These are phyloP conservation scores for Globisporangium nunn DNA, from an alignment of 352 stramenopile genomes.

Conservation along the genomic window DNA sequence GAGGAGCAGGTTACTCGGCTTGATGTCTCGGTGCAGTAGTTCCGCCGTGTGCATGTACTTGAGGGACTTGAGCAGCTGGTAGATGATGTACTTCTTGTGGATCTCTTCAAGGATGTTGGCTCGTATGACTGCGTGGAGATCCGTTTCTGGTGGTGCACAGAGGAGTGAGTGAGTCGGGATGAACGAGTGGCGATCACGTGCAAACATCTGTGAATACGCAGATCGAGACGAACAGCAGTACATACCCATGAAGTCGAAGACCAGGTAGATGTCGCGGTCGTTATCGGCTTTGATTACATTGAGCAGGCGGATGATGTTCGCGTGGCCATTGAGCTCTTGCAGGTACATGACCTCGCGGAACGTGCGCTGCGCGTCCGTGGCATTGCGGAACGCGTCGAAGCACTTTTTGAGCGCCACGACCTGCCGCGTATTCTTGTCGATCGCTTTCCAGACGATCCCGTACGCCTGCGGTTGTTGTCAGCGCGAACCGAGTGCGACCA, in stretches of 20 bases:
- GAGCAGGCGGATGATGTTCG: constrained; percentile 92
- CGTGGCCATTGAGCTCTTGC: constrained; percentile 87
- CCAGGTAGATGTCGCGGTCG: constrained; percentile 94
- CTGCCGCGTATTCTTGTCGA: constrained; percentile 87
- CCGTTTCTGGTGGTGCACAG: constrained; percentile 72
- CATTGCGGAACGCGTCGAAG: constrained; percentile 95
- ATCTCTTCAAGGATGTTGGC: constrained; percentile 94
- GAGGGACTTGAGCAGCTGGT: constrained; percentile 94
- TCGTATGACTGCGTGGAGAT: constrained; percentile 94
- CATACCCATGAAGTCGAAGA: constrained; percentile 94
- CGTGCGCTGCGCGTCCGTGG: constrained; percentile 92
- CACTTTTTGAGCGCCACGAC: constrained; percentile 95
- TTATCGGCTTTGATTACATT: constrained; percentile 95
- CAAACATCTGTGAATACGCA: not conserved
- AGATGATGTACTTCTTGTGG: constrained; percentile 97
- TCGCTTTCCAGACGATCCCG: constrained; percentile 95
- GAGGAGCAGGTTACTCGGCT: constrained; percentile 94
- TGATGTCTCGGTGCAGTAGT: constrained; percentile 95
- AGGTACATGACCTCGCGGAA: constrained; percentile 97
- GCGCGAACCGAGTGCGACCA: not conserved
- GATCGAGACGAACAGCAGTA: not conserved
- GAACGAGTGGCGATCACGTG: not conserved
- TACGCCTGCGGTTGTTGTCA: constrained; percentile 61
- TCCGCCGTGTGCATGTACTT: constrained; percentile 96
- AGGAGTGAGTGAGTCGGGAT: not conserved